Evolutionary conservation across 176 grass and related monocot species (phyloP).

Genomic region (Poa annua): DNA sequence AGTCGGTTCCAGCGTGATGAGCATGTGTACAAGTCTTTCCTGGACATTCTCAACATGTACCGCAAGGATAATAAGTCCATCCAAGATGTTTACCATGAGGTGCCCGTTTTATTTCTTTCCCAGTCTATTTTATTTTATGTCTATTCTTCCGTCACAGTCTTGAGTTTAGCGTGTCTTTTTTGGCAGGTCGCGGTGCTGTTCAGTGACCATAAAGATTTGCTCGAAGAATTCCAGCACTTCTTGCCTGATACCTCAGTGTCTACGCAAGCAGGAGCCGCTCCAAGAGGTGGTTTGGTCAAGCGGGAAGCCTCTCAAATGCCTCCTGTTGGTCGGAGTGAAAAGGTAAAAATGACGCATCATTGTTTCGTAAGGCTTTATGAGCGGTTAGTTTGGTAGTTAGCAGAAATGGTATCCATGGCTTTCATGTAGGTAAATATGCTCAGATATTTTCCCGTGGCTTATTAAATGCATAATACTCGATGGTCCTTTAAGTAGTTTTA

Average conservation of each 20-base stretch:
- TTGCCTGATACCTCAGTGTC: conserved; percentile 84
- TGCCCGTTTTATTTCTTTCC: conserved; percentile 25
- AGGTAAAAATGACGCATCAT: conserved; percentile 52
- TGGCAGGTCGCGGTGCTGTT: conserved; percentile 83
- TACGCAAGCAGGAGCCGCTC: conserved; percentile 51
- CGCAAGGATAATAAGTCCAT: conserved; percentile 97
- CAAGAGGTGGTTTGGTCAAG: conserved; percentile 57
- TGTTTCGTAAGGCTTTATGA: conserved; percentile 10
- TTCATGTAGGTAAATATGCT: not conserved
- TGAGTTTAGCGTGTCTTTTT: conserved; percentile 24
- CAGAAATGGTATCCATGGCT: not conserved
- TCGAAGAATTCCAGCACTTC: conserved; percentile 96
- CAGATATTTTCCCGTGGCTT: not conserved
- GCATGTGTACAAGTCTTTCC: conserved; percentile 94
- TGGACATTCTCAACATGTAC: conserved; percentile 99
- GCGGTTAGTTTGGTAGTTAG: not conserved
- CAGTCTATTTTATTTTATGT: not conserved
- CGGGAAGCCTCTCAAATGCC: conserved; percentile 75
- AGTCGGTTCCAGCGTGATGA: conserved; percentile 92
- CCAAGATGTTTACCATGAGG: conserved; percentile 98
- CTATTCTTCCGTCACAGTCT: not conserved
- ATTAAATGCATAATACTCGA: conserved; percentile 15
- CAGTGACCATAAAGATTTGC: conserved; percentile 79
- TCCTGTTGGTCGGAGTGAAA: conserved; percentile 60
- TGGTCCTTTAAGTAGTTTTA: not conserved